Evolutionary conservation across 1,139 yeast genomes (phyloP).

Genomic region (Wickerhamomyces sp.): DNA sequence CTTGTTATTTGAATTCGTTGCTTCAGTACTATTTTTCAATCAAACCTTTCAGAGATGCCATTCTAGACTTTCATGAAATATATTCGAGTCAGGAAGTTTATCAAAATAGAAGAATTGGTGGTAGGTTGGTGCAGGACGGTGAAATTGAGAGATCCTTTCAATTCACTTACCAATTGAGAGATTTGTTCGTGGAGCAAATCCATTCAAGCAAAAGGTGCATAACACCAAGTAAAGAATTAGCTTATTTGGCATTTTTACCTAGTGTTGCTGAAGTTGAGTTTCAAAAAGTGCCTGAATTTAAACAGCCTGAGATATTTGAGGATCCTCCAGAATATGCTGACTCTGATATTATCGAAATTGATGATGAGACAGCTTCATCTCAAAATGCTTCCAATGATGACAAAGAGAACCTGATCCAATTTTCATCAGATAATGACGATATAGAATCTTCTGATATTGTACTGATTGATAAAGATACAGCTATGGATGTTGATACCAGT

Average conservation of each 20-base stretch:
- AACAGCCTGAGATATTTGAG: neutral
- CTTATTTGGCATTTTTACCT: constrained; percentile 83
- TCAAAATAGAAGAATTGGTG: constrained; percentile 69
- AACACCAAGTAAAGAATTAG: constrained; percentile 78
- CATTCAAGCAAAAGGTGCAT: constrained; percentile 60
- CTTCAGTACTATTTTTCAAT: constrained; percentile 87
- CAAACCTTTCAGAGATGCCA: constrained; percentile 69
- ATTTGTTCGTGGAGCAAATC: constrained; percentile 67
- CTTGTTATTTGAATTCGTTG: constrained; percentile 88
- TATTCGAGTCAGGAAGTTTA: constrained; percentile 25
- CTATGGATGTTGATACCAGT: neutral
- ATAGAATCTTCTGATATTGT: constrained; percentile 9
- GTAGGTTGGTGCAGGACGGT: constrained; percentile 64
- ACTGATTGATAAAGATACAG: constrained; percentile 11
- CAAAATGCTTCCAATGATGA: neutral
- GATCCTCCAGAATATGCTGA: constrained; percentile 4
- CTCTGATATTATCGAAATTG: constrained; percentile 3
- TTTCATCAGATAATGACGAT: neutral
- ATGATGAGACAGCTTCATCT: neutral
- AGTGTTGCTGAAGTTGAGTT: constrained; percentile 64
- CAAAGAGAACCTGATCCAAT: too few relatives aligned
- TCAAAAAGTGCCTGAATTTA: constrained; percentile 21
- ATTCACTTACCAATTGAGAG: constrained; percentile 68
- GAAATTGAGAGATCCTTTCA: constrained; percentile 82
- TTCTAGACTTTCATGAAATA: constrained; percentile 43